Conservation (phyloP, 2,329 filamentous ascomycete species). For the Davidsoniella australis region DNA sequence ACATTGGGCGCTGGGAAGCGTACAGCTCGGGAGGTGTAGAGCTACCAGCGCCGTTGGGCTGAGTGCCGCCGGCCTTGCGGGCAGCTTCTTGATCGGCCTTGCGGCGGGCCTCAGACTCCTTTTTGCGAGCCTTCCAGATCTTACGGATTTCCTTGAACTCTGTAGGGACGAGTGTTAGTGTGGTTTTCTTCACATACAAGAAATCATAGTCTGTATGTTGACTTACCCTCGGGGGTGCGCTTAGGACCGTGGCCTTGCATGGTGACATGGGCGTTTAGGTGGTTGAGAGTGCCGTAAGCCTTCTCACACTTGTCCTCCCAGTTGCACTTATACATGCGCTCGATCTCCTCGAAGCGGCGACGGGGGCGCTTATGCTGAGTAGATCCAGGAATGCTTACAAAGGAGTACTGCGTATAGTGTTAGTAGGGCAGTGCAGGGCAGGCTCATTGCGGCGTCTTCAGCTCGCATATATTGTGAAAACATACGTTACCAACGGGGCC, state of each 20-base stretch:
- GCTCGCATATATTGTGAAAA: not conserved
- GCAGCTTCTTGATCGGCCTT: constrained; percentile 32
- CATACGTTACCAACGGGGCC: not conserved
- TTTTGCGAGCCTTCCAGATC: constrained; percentile 98
- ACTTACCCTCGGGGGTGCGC: constrained; percentile 87
- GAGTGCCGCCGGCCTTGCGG: not conserved
- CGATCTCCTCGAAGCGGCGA: constrained; percentile 91
- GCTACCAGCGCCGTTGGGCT: not conserved
- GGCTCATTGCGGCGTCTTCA: too few relatives aligned
- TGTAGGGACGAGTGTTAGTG: constrained; percentile 21
- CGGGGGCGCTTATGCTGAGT: constrained; percentile 94
- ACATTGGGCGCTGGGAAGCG: not conserved
- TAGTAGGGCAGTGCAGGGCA: too few relatives aligned
- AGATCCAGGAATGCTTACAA: constrained; percentile 90
- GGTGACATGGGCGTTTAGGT: constrained; percentile 93
- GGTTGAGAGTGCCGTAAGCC: constrained; percentile 92
- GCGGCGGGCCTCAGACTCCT: constrained; percentile 84
- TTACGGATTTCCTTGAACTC: constrained; percentile 99
- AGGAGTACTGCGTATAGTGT: constrained; percentile 46
- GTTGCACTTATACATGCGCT: constrained; percentile 98
- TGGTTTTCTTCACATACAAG: not conserved
- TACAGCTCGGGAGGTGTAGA: not conserved
- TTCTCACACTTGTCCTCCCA: constrained; percentile 92
- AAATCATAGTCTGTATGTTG: too few relatives aligned
- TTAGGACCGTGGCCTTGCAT: constrained; percentile 96